phyloP scores from a whole-genome alignment of 164 flowering plant species.

The Santalum album region DNA sequence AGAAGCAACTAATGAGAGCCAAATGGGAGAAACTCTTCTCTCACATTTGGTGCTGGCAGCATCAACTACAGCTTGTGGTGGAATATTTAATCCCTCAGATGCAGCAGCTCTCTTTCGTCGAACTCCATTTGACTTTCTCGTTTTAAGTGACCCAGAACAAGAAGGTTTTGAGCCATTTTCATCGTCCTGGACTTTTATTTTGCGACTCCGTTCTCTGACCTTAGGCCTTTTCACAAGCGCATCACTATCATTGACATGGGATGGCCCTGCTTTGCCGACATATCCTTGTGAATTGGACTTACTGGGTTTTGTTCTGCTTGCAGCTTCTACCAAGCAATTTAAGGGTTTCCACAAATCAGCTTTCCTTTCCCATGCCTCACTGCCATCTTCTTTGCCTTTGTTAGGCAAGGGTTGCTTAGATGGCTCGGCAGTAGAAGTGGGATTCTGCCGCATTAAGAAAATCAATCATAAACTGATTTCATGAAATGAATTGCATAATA shows the following conservation, averaged over 20 bases:
- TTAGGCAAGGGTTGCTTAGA: slow-evolving; percentile 7
- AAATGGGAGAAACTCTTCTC: slow-evolving; percentile 15
- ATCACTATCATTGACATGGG: slow-evolving; percentile 3
- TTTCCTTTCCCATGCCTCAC: slow-evolving; percentile 3
- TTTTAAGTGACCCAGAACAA: slow-evolving; percentile 8
- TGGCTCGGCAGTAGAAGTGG: slow-evolving; percentile 6
- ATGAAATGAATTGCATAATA: no score
- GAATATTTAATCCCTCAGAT: slow-evolving; percentile 9
- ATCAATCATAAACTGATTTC: background rate
- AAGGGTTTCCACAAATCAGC: slow-evolving; percentile 17
- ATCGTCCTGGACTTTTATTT: slow-evolving; percentile 7
- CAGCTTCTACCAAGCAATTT: slow-evolving; percentile 12
- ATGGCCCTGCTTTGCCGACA: background rate
- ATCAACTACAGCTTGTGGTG: slow-evolving; percentile 12
- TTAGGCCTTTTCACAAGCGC: slow-evolving; percentile 1
- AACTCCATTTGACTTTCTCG: background rate
- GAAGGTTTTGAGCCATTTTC: slow-evolving; percentile 4
- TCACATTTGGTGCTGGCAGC: slow-evolving; percentile 8
- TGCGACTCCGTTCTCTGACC: slow-evolving; percentile 3
- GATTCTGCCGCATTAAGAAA: slow-evolving; percentile 12
- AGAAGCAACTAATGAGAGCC: slow-evolving; percentile 26
- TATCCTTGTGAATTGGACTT: background rate
- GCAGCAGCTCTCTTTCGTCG: slow-evolving; percentile 7
- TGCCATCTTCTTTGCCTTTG: slow-evolving; percentile 4
- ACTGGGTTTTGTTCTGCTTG: slow-evolving; percentile 8